Evolutionary conservation across 768 basidiomycete species (phyloP), one percentile per base, ranked within the genome.

Genomic region (Boletus bicolor): DNA sequence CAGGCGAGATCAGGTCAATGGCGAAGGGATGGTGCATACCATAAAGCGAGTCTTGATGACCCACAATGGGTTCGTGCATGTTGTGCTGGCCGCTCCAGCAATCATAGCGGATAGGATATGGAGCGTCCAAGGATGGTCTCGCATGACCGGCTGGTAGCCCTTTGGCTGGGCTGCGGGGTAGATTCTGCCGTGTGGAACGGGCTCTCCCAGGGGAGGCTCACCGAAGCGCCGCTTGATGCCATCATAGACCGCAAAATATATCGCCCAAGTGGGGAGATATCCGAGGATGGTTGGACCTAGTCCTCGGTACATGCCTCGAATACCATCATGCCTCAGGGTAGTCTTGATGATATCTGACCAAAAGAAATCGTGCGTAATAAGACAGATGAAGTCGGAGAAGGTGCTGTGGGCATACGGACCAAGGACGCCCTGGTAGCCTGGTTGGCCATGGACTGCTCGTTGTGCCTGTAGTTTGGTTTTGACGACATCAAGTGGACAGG

Each of bases 11-110:
- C 12, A 47, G 49, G 44, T 42, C 24, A 34, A 42, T 15, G 46
- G 44, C 5, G 34, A 8, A 19, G 50, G 21, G 34, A 50, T n/a
- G 50, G 44, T 38, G 55, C 77, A 60, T 60, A 96, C 96, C 97
- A 98, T 98, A 76, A 98, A 98, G 30, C 97, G 85, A 24, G 96
- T 98, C 77, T 98, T 98, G 72, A 99, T 94, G 41, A 99, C 93
- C 97, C 97, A 99, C 7, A 99, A 72, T 0, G 97, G 97, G 73
- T 93, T 98, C 26, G 97, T 98, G 65, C 87, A 87, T 50, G 93
- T 83, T 7, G 97, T 97, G 66, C 96, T 95, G 19, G 88, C 78
- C 6, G 92, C 95, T 12, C 97, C 97, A 1, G 96, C 97, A 43
- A 83, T 79, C 96, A 99, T 98, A 6, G 97, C 95, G 7, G 97